Evolutionary conservation across 148 eudicot genomes (phyloP), one percentile per base, ranked within the genome.

Genomic region (Camellia granthamiana): DNA sequence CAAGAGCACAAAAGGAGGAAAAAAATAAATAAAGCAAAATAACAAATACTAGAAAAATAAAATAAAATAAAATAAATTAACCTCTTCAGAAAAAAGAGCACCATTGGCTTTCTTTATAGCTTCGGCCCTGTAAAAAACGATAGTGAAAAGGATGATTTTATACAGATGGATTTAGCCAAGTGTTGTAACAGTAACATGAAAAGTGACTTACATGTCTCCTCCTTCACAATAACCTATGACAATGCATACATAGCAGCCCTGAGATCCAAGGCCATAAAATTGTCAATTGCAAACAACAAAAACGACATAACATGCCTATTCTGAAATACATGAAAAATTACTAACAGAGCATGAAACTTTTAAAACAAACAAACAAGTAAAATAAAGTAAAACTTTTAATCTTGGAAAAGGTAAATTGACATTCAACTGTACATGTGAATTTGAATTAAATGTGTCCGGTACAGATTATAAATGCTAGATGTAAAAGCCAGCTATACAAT

Each of bases 181-280:
- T 7, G 0, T 46, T 63, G 69, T 18, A 69, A 13, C 13, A 18
- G 18, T 59, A 43, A 59, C 38, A 21, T 54, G 12, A 67, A 62
- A 79, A 82, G 77, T 61, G 68, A 87, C 98, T 92, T 86, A 96
- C 99, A 96, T 96, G 83, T 96, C 99, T 85, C 99, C 99, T 72
- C 98, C 99, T 92, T 96, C 99, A 83, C 98, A 96, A 81, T 89
- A 96, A 54, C 98, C 98, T 9, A 94, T 90, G 83, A 96, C 85
- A 77, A 96, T 93, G 88, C 99, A 96, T 43, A 96, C 99, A 87
- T 96, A 94, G 86, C 99, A 96, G 79, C 99, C 99, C 99, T 96
- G 91, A 67, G 55, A 84, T 38, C 56, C 61, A 76, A 56, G 80
- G 62, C 77, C 84, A 68, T 44, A 78, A 80, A 67, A 81, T 81